These are phyloP conservation scores for Eucalyptus tenuipes DNA, from an alignment of 345 rosid species.

Conservation along the genomic window DNA sequence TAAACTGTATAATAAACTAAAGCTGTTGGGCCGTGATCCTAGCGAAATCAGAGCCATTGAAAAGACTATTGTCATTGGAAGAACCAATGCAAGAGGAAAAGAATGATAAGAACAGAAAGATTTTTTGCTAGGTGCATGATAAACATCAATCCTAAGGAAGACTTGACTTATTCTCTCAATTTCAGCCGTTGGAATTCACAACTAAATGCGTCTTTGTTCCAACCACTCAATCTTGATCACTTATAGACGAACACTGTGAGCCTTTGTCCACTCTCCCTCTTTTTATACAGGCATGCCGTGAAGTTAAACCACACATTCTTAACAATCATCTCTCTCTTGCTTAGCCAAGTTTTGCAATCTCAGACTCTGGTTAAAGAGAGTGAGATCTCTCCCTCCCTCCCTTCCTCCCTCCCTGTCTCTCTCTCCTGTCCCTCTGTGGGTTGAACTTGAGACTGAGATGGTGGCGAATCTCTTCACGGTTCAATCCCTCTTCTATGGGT, in stretches of 20 bases:
- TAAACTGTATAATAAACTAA: neutral
- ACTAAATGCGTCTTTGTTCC: too few species aligned
- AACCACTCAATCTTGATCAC: neutral
- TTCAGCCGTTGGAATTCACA: neutral
- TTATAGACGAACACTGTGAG: neutral
- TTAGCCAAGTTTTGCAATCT: neutral
- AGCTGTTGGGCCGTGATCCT: neutral
- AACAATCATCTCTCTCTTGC: neutral
- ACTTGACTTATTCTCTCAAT: neutral
- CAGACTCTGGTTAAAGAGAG: neutral
- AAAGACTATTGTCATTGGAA: neutral
- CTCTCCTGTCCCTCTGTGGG: too few species aligned
- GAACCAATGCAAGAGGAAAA: neutral
- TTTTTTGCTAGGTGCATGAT: neutral
- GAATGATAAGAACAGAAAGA: neutral
- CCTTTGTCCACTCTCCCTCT: neutral
- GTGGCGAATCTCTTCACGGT: rapidly evolving
- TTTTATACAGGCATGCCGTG: neutral
- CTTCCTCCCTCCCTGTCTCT: too few species aligned
- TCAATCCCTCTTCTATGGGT: neutral
- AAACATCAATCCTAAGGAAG: neutral
- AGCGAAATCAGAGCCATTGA: neutral
- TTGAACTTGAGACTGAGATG: neutral
- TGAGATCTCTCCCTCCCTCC: neutral
- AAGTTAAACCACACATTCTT: neutral